Conservation (phyloP, 495 filamentous ascomycete species). For the Cercophora newfieldiana region DNA sequence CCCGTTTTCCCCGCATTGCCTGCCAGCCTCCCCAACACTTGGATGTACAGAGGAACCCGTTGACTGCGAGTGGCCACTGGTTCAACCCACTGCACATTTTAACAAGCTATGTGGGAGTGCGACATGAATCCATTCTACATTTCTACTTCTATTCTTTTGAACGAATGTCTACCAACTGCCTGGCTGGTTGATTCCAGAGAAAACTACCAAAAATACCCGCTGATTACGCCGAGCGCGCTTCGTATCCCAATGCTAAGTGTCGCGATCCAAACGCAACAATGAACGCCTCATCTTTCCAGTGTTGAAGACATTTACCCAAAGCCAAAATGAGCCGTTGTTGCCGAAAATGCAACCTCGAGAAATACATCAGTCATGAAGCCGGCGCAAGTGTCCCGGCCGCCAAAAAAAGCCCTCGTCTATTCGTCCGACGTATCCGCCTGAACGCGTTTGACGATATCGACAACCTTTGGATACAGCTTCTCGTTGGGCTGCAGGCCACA, state of each 20-base stretch:
- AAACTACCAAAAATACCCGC: background rate
- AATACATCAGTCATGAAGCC: background rate
- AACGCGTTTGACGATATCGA: slow-evolving; percentile 74
- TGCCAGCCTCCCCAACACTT: too few species aligned
- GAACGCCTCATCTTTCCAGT: background rate
- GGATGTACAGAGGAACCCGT: too few species aligned
- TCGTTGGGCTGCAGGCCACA: slow-evolving; percentile 72
- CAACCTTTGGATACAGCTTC: slow-evolving; percentile 68
- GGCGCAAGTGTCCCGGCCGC: background rate
- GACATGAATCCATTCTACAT: too few species aligned
- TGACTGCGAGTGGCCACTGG: too few species aligned
- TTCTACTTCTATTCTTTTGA: background rate
- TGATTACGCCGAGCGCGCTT: background rate
- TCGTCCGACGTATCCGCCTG: slow-evolving; percentile 57
- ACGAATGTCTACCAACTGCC: background rate
- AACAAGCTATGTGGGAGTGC: background rate
- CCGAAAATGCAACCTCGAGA: background rate
- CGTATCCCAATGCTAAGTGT: background rate
- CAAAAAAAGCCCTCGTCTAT: slow-evolving; percentile 8
- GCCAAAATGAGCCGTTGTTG: background rate
- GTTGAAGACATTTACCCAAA: background rate
- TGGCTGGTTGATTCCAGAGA: background rate
- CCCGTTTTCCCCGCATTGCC: slow-evolving; percentile 1
- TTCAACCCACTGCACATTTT: background rate
- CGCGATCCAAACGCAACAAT: too few species aligned